Conservation (phyloP, 2,329 filamentous ascomycete species). For the Gyromitra esculenta region DNA sequence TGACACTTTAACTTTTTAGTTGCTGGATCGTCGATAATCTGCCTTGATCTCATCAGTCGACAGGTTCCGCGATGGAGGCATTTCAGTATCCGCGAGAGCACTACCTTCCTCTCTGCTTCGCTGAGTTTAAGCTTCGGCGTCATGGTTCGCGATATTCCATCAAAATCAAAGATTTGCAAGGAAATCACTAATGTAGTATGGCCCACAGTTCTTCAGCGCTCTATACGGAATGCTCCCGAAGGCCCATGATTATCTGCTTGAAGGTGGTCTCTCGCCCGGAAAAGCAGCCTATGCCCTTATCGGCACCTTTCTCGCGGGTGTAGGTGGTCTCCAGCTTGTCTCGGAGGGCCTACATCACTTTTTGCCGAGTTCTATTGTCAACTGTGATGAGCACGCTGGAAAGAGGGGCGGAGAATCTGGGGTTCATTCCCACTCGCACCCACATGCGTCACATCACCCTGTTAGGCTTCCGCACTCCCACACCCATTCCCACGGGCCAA, state of each 20-base stretch:
- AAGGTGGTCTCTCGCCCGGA: slow-evolving; percentile 73
- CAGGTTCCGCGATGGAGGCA: slow-evolving; percentile 67
- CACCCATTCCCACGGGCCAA: background rate
- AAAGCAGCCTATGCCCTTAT: slow-evolving; percentile 75
- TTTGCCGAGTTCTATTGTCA: slow-evolving; percentile 81
- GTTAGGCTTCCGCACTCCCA: background rate
- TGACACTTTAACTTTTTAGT: slow-evolving; percentile 62
- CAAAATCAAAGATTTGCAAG: background rate
- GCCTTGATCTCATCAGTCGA: slow-evolving; percentile 80
- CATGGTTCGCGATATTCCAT: slow-evolving; percentile 73
- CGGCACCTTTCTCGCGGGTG: slow-evolving; percentile 74
- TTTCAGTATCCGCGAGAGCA: slow-evolving; percentile 90
- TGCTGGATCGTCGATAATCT: slow-evolving; percentile 84
- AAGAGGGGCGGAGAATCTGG: slow-evolving; percentile 22
- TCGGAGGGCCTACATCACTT: slow-evolving; percentile 77
- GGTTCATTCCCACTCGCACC: slow-evolving; percentile 25
- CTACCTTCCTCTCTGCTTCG: slow-evolving; percentile 84
- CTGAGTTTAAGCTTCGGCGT: slow-evolving; percentile 94
- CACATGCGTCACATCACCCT: background rate
- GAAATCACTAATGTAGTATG: slow-evolving; percentile 18
- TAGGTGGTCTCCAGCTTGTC: slow-evolving; percentile 77
- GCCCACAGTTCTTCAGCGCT: slow-evolving; percentile 81
- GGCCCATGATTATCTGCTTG: slow-evolving; percentile 78
- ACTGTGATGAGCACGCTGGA: slow-evolving; percentile 71
- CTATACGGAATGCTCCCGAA: slow-evolving; percentile 93